Evolutionary conservation across 169 alveolate species (phyloP), one percentile per base, ranked within the genome.

Genomic region (Eimeria tenella): DNA sequence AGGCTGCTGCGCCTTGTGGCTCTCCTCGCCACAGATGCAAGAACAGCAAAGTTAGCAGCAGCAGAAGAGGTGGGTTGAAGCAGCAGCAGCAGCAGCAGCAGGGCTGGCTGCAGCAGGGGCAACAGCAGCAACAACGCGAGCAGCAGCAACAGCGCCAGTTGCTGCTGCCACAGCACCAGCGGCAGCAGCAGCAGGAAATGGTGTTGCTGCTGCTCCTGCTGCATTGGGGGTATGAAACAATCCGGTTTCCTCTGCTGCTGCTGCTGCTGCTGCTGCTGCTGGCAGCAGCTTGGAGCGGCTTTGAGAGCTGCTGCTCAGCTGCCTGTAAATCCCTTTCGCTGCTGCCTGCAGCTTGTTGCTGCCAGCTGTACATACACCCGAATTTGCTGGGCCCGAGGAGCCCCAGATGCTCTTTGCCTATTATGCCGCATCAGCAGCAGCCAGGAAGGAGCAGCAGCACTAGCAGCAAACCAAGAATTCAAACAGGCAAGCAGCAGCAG

Each of bases 1-100:
- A 68, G 79, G 79, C 79, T 68, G 17, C 79, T 68, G 52, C 79
- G 79, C 49, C 79, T 68, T 23, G 52, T 68, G 49, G 79, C 79
- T 31, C 25, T 23, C 49, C 25, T 68, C 31, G 49, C 49, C 25
- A 68, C 79, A 19, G 79, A 68, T n/a, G 79, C 5, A n/a, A 68
- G 13, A 15, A 23, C 79, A 31, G 79, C 31, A 17, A 7, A 68
- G 10, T 15, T n/a, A 4, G 79, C 79, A 68, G 10, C 49, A 23
- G 21, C 17, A 19, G 50, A 23, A 19, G 79, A 68, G 31, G 79
- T 68, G 49, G 79, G 79, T 19, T 23, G 42, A 31, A 31, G 42
- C 42, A 31, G 42, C 42, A 31, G 42, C 42, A 31, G 42, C 42
- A 31, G 42, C 42, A 31, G 42, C 42, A 31, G 42, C 42, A 31